phyloP scores from a whole-genome alignment of 139 green algal genomes.

The Dunaliella primolecta region DNA sequence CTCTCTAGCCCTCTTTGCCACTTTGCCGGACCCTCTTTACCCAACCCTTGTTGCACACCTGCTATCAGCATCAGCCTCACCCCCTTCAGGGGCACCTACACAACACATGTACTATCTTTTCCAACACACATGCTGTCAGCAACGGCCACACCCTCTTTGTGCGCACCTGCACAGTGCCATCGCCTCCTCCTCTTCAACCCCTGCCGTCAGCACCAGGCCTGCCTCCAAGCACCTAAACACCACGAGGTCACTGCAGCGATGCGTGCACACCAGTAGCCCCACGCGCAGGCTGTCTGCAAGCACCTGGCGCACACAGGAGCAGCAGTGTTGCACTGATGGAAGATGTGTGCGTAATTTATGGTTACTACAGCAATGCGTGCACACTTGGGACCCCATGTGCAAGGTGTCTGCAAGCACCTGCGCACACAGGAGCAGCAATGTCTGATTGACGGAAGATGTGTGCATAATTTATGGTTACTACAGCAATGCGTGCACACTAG shows the following conservation, averaged over 20 bases:
- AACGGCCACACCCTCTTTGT: background rate
- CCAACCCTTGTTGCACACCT: too few species aligned
- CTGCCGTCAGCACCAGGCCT: background rate
- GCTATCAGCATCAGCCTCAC: too few species aligned
- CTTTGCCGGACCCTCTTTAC: too few species aligned
- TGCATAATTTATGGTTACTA: too few species aligned
- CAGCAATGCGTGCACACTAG: conserved; percentile 4
- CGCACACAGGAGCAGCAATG: too few species aligned
- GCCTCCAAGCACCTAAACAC: background rate
- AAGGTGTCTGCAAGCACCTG: background rate
- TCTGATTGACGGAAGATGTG: too few species aligned
- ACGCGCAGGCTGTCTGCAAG: conserved; percentile 1
- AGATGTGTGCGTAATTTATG: too few species aligned
- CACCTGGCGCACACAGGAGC: too few species aligned
- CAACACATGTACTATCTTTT: too few species aligned
- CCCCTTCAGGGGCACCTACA: background rate
- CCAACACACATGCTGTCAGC: background rate
- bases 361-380: background rate
- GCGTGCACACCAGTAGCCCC: conserved; percentile 4
- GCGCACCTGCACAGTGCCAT: background rate
- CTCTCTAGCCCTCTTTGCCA: background rate
- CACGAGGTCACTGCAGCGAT: conserved; percentile 4
- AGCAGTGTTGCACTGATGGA: too few species aligned
- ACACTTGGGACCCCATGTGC: conserved; percentile 5
- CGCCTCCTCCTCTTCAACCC: background rate